phyloP scores from a whole-genome alignment of 176 grass and related monocot genomes.

The Urochloa ruziziensis region DNA sequence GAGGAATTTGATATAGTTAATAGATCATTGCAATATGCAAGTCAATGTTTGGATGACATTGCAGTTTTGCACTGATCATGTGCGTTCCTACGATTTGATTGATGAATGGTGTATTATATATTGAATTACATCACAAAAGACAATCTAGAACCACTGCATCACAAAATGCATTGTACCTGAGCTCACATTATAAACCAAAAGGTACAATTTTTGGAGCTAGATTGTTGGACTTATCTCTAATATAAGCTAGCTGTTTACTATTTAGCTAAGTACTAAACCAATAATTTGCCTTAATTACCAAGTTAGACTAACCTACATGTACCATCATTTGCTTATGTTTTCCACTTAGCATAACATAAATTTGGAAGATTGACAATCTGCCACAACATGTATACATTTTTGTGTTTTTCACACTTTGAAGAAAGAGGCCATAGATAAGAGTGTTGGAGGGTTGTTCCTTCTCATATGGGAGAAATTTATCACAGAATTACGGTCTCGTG shows the following conservation, averaged over 20 bases:
- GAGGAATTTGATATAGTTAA: neutral
- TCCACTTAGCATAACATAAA: neutral
- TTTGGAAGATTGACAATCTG: neutral
- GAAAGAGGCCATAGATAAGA: neutral
- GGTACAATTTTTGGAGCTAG: neutral
- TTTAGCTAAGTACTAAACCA: neutral
- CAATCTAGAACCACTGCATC: neutral
- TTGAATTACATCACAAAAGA: neutral
- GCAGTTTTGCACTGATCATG: neutral
- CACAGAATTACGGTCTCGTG: neutral
- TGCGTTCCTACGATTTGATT: neutral
- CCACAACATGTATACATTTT: neutral
- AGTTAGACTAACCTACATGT: neutral
- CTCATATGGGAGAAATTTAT: neutral
- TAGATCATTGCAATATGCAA: neutral
- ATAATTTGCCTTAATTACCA: neutral
- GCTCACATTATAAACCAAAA: neutral
- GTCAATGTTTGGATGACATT: neutral
- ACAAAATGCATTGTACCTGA: neutral
- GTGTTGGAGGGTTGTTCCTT: neutral
- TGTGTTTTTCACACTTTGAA: neutral
- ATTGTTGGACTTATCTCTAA: neutral
- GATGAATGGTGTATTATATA: neutral
- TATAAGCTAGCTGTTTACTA: neutral
- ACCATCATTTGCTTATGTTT: neutral